Base-by-base conservation (phyloP, 257 asterid species). In the Handroanthus guayacan region DNA sequence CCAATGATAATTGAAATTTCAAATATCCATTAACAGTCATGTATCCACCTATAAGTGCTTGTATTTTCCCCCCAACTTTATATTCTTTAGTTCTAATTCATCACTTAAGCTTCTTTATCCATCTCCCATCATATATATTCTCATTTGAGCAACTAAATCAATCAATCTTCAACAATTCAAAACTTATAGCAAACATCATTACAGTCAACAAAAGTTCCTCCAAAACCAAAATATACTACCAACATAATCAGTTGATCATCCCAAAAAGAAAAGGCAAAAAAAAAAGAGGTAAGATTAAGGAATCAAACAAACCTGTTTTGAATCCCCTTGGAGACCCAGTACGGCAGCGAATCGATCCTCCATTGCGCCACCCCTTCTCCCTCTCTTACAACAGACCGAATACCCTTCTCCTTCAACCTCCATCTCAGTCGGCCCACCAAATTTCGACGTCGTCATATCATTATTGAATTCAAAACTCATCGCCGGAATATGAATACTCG, bases 341-440 rank as follows among this genome's bases (percentile, higher is more conserved):
- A 76, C 65, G 43, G 87, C 96, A 3, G 94, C 79, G 81, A 85
- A 84, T 10, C 96, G 87, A 86, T 93, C 98, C 80, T 93, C 96
- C 93, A 93, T 82, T 37, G 58, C 84, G 16, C 87, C 86, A 31
- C 88, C 89, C 66, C 90, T 82, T 80, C 79, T 91, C 84, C 98
- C 98, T 74, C 87, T 83, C 74, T 91, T 93, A 66, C 89, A 89
- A 78, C 58, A 93, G 54, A 93, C 90, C 47, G 92, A 83, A 62
- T 91, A 91, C 39, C 86, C 90, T 31, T 88, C 91, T 55, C 86
- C 90, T 64, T 87, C 96, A 61, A 74, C 74, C 74, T 86, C 93
- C 77, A 88, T 81, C 86, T 86, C 97, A 34, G 63, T 77, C 77
- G 76, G 50, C 71, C 83, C 80, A 74, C 80, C 89, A 61, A 20